phyloP scores from a whole-genome alignment of 1,139 yeast species.

The Saccharomyces uvarum region DNA sequence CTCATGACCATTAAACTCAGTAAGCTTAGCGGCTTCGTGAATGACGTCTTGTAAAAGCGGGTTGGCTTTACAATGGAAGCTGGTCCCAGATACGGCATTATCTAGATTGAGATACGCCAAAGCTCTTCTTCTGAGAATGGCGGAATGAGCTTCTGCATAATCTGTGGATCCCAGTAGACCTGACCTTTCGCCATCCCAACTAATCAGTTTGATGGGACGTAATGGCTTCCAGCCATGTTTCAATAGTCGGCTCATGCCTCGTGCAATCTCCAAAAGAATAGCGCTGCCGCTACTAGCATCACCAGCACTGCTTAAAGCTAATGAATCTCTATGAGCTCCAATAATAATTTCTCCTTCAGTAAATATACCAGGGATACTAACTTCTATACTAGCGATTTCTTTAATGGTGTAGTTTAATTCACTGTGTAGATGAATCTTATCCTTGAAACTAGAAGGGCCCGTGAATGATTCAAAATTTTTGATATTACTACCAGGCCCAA shows the following conservation, averaged over 20 bases:
- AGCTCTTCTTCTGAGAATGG: conserved; percentile 30
- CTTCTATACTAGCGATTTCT: conserved; percentile 39
- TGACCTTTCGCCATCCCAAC: conserved; percentile 46
- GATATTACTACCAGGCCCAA: conserved; percentile 35
- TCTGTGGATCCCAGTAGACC: conserved; percentile 45
- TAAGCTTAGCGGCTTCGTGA: conserved; percentile 32
- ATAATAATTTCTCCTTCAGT: conserved; percentile 41
- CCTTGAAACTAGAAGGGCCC: conserved; percentile 34
- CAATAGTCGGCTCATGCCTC: conserved; percentile 36
- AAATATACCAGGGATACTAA: conserved; percentile 44
- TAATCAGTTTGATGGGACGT: conserved; percentile 42
- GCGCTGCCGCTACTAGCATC: conserved; percentile 41
- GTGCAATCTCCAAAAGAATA: conserved; percentile 39
- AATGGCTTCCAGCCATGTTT: conserved; percentile 48
- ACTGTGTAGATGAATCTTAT: conserved; percentile 32
- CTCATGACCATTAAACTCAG: conserved; percentile 29
- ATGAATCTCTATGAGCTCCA: conserved; percentile 43
- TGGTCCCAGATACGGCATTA: conserved; percentile 38
- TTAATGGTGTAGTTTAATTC: conserved; percentile 33
- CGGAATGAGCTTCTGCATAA: conserved; percentile 37
- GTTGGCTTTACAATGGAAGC: conserved; percentile 35
- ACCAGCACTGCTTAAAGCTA: conserved; percentile 38
- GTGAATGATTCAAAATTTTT: conserved; percentile 34
- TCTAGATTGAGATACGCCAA: conserved; percentile 43
- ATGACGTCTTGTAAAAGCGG: conserved; percentile 37